These are phyloP conservation scores for Monosporascus sp. DNA, from an alignment of 2,329 filamentous ascomycete genomes.

Conservation along the genomic window DNA sequence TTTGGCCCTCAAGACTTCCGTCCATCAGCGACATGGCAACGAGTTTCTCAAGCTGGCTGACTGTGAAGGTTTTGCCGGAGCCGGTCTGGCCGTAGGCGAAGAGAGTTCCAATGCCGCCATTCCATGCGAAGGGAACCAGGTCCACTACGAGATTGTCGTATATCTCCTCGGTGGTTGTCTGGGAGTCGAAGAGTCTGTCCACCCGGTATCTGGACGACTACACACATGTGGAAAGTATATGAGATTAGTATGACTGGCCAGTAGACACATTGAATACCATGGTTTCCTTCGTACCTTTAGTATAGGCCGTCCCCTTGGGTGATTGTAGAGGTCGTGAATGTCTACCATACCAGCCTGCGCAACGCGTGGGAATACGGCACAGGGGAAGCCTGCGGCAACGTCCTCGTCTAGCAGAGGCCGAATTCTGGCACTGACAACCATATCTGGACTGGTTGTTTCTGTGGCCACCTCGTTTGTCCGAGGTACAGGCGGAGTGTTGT, in stretches of 20 bases:
- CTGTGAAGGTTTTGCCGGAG: constrained; percentile 42
- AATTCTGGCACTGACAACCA: constrained; percentile 31
- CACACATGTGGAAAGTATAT: too few relatives aligned
- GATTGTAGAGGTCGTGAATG: constrained; percentile 31
- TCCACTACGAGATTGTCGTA: constrained; percentile 35
- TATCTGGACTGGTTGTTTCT: constrained; percentile 15
- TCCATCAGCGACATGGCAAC: constrained; percentile 31
- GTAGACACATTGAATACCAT: background rate
- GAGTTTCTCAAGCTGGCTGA: constrained; percentile 35
- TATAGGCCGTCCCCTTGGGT: constrained; percentile 24
- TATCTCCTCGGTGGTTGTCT: constrained; percentile 31
- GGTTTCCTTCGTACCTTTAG: constrained; percentile 20
- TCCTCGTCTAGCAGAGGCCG: constrained; percentile 32
- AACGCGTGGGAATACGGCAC: constrained; percentile 20
- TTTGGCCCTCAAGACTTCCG: constrained; percentile 13
- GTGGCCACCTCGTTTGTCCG: background rate
- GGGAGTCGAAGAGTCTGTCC: constrained; percentile 30
- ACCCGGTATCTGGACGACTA: constrained; percentile 30
- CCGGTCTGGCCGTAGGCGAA: constrained; percentile 45
- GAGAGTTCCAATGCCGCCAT: constrained; percentile 42
- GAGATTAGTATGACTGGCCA: background rate
- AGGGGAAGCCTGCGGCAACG: constrained; percentile 20
- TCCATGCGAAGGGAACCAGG: constrained; percentile 39
- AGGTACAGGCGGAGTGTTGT: background rate
- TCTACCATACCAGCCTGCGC: constrained; percentile 22